Percentiles rank a stretch among this genome's conserved stretches.
These are phyloP conservation scores for Blechomonas ayalai DNA, from an alignment of 208 protist genomes.

Conservation along the genomic window DNA sequence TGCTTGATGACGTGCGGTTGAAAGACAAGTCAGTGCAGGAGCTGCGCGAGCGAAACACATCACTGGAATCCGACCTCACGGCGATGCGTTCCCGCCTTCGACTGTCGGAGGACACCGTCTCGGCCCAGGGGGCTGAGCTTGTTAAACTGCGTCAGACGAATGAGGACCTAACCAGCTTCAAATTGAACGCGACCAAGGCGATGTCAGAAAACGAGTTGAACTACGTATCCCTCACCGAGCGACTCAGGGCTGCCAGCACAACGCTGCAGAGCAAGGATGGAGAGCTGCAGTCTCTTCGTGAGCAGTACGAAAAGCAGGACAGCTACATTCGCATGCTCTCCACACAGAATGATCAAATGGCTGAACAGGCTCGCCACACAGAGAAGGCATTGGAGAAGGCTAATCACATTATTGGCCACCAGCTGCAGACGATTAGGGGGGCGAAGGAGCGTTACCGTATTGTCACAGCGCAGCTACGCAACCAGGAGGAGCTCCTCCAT, in stretches of 20 bases:
- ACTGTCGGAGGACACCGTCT: constrained; percentile 26
- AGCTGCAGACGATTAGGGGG: constrained; percentile 64
- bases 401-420: constrained; percentile 82
- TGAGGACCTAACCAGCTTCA: constrained; percentile 45
- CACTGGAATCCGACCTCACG: constrained; percentile 20
- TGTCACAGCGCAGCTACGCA: constrained; percentile 46
- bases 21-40: constrained; percentile 23
- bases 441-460: constrained; percentile 52
- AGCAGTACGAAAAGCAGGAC: constrained; percentile 72
- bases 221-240: constrained; percentile 66
- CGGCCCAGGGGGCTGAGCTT: constrained; percentile 34
- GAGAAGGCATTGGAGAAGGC: constrained; percentile 61
- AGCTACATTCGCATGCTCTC: constrained; percentile 67
- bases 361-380: constrained; percentile 19
- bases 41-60: constrained; percentile 6
- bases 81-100: constrained; percentile 32
- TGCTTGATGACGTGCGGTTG: constrained; percentile 10
- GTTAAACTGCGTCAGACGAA: constrained; percentile 46
- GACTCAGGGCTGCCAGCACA: constrained; percentile 32
- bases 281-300: constrained; percentile 51
- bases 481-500: constrained; percentile 38
- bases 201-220: constrained; percentile 77
- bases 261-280: constrained; percentile 44
- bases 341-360: constrained; percentile 60
- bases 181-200: constrained; percentile 37